These are phyloP conservation scores for Begonia fuchsioides DNA, from an alignment of 306 rosid genomes.

Conservation along the genomic window DNA sequence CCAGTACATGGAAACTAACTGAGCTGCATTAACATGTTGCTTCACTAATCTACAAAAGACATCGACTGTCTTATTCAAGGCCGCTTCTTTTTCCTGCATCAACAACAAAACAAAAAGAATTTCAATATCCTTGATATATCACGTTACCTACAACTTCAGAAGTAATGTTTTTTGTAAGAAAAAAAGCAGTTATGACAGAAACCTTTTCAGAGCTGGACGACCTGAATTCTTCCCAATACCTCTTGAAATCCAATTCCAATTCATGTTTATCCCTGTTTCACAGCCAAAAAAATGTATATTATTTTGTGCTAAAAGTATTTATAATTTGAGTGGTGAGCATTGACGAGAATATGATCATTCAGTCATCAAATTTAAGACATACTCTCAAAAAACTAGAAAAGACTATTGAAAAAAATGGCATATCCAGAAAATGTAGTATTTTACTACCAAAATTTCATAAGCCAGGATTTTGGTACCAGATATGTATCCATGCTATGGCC, in stretches of 20 bases:
- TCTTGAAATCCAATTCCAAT: slow-evolving; percentile 99
- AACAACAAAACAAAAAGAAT: not conserved
- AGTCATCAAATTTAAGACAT: too few species aligned
- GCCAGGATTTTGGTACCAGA: too few species aligned
- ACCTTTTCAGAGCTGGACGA: slow-evolving; percentile 99
- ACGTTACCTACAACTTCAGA: too few species aligned
- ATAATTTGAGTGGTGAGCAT: too few species aligned
- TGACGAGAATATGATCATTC: too few species aligned
- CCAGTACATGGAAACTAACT: slow-evolving; percentile 81
- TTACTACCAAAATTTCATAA: too few species aligned
- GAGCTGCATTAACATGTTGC: slow-evolving; percentile 79
- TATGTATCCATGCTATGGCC: too few species aligned
- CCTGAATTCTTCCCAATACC: slow-evolving; percentile 97
- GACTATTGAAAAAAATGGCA: too few species aligned
- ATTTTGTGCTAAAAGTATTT: too few species aligned
- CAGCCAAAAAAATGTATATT: not conserved
- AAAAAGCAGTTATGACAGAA: slow-evolving; percentile 14
- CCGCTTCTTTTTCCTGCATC: slow-evolving; percentile 97
- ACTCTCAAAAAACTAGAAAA: too few species aligned
- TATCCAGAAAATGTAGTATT: too few species aligned
- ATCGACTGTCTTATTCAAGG: slow-evolving; percentile 83
- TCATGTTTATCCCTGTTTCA: slow-evolving; percentile 84
- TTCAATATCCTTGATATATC: not conserved
- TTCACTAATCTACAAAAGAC: slow-evolving; percentile 97
- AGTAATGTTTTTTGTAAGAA: not conserved